Percentiles rank a stretch among this genome's conserved stretches.
phyloP scores from a whole-genome alignment of 192 early-diverging fungal genomes.

The Mortierella alpina region DNA sequence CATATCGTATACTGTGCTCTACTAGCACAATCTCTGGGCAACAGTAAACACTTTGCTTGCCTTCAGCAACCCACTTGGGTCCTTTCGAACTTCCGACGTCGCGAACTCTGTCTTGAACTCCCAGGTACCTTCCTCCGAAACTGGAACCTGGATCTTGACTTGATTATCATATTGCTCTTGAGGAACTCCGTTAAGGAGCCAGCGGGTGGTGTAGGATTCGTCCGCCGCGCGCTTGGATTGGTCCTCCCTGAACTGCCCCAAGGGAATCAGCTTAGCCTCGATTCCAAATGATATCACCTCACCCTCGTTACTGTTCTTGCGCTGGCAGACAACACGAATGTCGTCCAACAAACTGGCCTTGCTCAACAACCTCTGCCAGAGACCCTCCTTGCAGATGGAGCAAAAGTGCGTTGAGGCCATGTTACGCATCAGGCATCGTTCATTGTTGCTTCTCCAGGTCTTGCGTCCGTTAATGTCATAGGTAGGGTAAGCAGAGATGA shows the following conservation, averaged over 20 bases:
- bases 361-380: constrained; percentile 63
- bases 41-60: constrained; percentile 52
- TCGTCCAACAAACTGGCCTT: constrained; percentile 63
- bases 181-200: constrained; percentile 52
- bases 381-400: constrained; percentile 67
- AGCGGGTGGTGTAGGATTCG: constrained; percentile 52
- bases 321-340: constrained; percentile 50
- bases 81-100: constrained; percentile 61
- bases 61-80: constrained; percentile 52
- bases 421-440: constrained; percentile 72
- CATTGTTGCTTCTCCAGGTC: constrained; percentile 66
- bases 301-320: background rate
- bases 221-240: constrained; percentile 30
- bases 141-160: constrained; percentile 29
- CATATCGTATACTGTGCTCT: background rate
- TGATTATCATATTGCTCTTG: constrained; percentile 41
- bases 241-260: constrained; percentile 65
- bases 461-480: constrained; percentile 55
- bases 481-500: constrained; percentile 65
- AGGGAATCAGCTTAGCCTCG: constrained; percentile 45
- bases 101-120: constrained; percentile 55
- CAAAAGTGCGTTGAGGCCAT: constrained; percentile 63
- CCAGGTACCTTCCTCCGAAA: constrained; percentile 54
- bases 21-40: constrained; percentile 22
- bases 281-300: constrained; percentile 16